A percentile compares a stretch with the other conserved stretches of the same genome.
phyloP scores from a whole-genome alignment of 352 stramenopile genomes.

The Albugo candida region DNA sequence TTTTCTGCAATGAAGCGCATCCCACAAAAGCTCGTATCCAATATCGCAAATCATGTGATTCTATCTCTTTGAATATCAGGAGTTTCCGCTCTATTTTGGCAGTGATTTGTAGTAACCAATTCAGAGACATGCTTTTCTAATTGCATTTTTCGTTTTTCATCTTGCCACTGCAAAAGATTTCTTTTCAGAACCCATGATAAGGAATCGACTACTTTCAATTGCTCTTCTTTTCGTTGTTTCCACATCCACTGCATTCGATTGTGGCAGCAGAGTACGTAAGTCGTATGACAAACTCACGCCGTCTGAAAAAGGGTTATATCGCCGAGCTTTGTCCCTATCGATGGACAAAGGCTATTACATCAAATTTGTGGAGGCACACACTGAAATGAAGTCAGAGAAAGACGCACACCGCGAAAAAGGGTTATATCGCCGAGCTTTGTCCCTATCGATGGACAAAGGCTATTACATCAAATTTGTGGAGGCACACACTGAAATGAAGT shows the following conservation, averaged over 20 bases:
- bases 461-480: slow-evolving; percentile 77
- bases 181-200: no score
- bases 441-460: slow-evolving; percentile 54
- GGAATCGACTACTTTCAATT: no score
- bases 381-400: slow-evolving; percentile 54
- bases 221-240: no score
- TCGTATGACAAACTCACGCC: slow-evolving; percentile 42
- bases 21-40: no score
- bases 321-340: slow-evolving; percentile 37
- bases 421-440: slow-evolving; percentile 53
- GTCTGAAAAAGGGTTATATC: slow-evolving; percentile 49
- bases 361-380: slow-evolving; percentile 77
- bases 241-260: slow-evolving; percentile 4
- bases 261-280: slow-evolving; percentile 50
- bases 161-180: no score
- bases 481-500: slow-evolving; percentile 76
- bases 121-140: no score
- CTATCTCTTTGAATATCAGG: no score
- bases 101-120: no score
- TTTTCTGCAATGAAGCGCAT: no score
- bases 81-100: no score
- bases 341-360: slow-evolving; percentile 77
- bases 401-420: slow-evolving; percentile 70
- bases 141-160: no score
- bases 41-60: no score